Conservation (phyloP, 1,284 basidiomycete genomes). For the Trichosporon sp. region DNA sequence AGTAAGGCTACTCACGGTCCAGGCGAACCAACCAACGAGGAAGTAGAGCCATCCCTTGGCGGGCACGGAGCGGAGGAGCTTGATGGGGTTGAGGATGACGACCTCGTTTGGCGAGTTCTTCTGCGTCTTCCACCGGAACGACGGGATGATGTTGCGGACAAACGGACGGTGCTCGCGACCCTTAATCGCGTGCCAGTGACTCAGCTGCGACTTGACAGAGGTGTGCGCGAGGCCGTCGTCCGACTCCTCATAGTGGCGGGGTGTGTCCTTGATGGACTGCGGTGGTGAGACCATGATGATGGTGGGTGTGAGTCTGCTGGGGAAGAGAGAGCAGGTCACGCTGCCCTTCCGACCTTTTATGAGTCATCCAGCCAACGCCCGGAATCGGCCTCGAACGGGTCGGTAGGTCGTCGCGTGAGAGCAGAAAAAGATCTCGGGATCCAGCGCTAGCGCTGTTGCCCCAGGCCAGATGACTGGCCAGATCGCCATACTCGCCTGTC, state of each 20-base stretch:
- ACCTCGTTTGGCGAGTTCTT: slow-evolving; percentile 13
- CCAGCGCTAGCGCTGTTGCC: slow-evolving; percentile 2
- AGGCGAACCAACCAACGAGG: slow-evolving; percentile 12
- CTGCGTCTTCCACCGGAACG: slow-evolving; percentile 16
- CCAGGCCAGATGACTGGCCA: background rate
- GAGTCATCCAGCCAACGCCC: background rate
- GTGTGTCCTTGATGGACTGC: slow-evolving; percentile 6
- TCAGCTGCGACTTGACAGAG: slow-evolving; percentile 12
- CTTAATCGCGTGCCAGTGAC: slow-evolving; percentile 15
- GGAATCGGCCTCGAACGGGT: no score
- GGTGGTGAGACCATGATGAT: slow-evolving; percentile 3
- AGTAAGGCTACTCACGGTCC: background rate
- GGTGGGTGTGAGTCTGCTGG: background rate
- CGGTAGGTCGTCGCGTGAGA: background rate
- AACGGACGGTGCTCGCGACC: slow-evolving; percentile 7
- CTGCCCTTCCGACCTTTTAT: background rate
- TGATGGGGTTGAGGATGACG: slow-evolving; percentile 14
- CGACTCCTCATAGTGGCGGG: background rate
- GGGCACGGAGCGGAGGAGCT: background rate
- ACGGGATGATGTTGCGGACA: slow-evolving; percentile 1
- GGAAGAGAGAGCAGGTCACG: background rate
- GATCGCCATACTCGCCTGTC: background rate
- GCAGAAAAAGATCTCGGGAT: slow-evolving; percentile 2
- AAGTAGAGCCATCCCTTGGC: slow-evolving; percentile 6
- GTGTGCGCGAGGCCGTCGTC: background rate